phyloP scores from a whole-genome alignment of 257 asterid species.

The Ocimum tenuiflorum region DNA sequence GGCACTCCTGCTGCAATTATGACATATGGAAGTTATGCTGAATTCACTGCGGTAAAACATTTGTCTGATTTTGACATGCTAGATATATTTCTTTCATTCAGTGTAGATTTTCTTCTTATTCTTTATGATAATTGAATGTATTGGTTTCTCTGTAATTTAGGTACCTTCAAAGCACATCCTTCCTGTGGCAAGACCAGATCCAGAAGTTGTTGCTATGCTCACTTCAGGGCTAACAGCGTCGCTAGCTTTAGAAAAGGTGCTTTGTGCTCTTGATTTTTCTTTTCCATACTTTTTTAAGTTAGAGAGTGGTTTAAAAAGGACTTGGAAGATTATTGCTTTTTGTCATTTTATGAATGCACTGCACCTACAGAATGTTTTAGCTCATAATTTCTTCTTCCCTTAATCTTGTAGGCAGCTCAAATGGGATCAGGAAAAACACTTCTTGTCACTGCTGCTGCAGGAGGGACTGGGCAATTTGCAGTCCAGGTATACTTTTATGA shows the following conservation, averaged over 20 bases:
- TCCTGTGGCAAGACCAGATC: constrained; percentile 91
- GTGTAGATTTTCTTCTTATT: too few species aligned
- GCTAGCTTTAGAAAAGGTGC: constrained; percentile 89
- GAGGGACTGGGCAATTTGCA: constrained; percentile 98
- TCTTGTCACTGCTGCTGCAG: constrained; percentile 98
- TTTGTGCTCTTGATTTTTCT: constrained; percentile 4
- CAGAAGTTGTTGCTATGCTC: constrained; percentile 96
- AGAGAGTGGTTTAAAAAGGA: constrained; percentile 6
- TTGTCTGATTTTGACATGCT: not conserved
- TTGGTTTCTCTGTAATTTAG: constrained; percentile 38
- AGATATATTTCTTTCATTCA: not conserved
- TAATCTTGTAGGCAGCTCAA: constrained; percentile 62
- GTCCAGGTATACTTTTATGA: constrained; percentile 61
- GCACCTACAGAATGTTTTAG: constrained; percentile 1
- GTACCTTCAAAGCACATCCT: constrained; percentile 77
- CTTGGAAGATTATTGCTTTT: not conserved
- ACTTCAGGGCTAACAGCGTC: constrained; percentile 97
- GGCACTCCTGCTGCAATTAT: constrained; percentile 94
- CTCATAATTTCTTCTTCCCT: constrained; percentile 6
- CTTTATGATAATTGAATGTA: not conserved
- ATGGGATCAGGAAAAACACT: constrained; percentile 81
- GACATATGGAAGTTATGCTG: constrained; percentile 89
- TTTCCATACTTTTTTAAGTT: not conserved
- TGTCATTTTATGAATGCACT: not conserved
- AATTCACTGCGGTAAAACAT: constrained; percentile 55